Evolutionary conservation across 2,329 filamentous ascomycete genomes (phyloP).

Genomic region (Ophiostoma piceae): DNA sequence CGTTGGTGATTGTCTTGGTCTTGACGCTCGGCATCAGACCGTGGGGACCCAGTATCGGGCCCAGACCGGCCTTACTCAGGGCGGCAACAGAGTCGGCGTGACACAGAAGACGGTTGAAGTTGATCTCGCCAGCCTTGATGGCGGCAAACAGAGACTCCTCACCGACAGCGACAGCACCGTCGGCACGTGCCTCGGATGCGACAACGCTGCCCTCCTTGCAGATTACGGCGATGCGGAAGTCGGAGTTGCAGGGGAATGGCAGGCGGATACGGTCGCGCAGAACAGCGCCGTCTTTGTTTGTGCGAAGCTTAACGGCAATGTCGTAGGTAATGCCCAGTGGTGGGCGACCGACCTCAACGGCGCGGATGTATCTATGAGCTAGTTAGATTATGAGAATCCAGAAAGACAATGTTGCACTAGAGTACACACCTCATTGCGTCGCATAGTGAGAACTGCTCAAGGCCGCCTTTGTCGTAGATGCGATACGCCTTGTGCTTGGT

Average conservation of each 20-base stretch:
- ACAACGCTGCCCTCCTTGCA: conserved; percentile 73
- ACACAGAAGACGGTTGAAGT: conserved; percentile 86
- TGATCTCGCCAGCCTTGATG: conserved; percentile 66
- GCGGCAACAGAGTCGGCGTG: conserved; percentile 72
- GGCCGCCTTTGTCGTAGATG: conserved; percentile 60
- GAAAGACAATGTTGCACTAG: not conserved
- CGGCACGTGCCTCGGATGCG: conserved; percentile 66
- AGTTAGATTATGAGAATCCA: not conserved
- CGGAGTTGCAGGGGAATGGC: conserved; percentile 83
- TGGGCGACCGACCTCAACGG: conserved; percentile 80
- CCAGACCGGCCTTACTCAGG: conserved; percentile 75
- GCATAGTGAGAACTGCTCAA: conserved; percentile 72
- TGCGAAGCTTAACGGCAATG: conserved; percentile 73
- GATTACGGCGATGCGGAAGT: conserved; percentile 84
- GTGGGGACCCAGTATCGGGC: conserved; percentile 76
- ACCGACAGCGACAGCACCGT: conserved; percentile 77
- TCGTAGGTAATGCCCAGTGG: conserved; percentile 80
- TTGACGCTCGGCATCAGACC: conserved; percentile 90
- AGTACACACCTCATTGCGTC: conserved; percentile 73
- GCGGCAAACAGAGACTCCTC: conserved; percentile 79
- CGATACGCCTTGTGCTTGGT: conserved; percentile 59
- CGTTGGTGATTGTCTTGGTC: conserved; percentile 79
- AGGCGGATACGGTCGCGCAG: conserved; percentile 83
- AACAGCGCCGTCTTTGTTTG: conserved; percentile 77
- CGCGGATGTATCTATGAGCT: conserved; percentile 70